A percentile compares a stretch with the other conserved stretches of the same genome.
These are phyloP conservation scores for Heterobasidion irregulare DNA, from an alignment of 1,284 basidiomycete genomes.

Conservation along the genomic window DNA sequence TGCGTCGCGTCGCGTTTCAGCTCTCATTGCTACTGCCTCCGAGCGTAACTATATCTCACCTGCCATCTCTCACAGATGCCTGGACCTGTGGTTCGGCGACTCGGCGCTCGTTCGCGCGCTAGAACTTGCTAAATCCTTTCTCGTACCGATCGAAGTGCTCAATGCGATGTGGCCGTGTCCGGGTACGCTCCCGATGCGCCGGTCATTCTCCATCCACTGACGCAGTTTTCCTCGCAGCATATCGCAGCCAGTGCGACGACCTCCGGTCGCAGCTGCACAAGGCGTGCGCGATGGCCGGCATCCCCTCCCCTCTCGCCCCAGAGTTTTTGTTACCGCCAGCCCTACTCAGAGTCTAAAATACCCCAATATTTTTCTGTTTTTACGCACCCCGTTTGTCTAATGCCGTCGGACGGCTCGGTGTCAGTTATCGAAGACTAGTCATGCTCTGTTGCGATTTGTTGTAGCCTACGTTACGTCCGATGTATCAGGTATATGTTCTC, in stretches of 20 bases:
- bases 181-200: slow-evolving; percentile 29
- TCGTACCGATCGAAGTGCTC: slow-evolving; percentile 55
- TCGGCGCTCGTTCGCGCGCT: slow-evolving; percentile 46
- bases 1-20: slow-evolving; percentile 17
- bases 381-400: not conserved
- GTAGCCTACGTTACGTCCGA: no score
- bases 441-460: no score
- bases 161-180: slow-evolving; percentile 65
- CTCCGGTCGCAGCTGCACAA: not conserved
- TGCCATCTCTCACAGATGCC: slow-evolving; percentile 34
- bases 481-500: no score
- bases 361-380: not conserved
- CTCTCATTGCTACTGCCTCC: not conserved
- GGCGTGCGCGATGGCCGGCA: not conserved
- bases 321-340: not conserved
- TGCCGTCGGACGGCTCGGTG: not conserved
- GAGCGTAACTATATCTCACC: not conserved
- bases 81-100: slow-evolving; percentile 60
- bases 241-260: not conserved
- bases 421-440: no score
- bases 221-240: not conserved
- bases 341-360: not conserved
- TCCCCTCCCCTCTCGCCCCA: not conserved
- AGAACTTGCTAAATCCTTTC: slow-evolving; percentile 58
- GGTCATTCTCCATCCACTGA: not conserved